phyloP scores from a whole-genome alignment of 2,329 filamentous ascomycete species.

The Chaetomium strumarium region DNA sequence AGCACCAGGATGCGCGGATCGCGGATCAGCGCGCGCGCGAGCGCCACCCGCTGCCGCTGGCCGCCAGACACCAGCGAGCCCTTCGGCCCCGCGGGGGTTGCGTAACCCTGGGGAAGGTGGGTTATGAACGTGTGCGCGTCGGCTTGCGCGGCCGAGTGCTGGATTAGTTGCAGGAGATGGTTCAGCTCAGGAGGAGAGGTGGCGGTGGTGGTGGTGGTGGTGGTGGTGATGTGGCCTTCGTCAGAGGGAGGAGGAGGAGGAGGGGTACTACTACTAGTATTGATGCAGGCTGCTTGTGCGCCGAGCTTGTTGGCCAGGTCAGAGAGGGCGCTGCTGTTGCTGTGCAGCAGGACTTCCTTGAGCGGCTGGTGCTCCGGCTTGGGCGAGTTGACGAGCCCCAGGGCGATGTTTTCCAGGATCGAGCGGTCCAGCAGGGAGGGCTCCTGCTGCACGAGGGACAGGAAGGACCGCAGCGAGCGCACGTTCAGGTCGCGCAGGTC shows the following conservation, averaged over 20 bases:
- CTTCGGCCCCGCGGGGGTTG: constrained; percentile 46
- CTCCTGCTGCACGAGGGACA: constrained; percentile 42
- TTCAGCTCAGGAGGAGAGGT: too few species aligned
- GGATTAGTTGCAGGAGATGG: constrained; percentile 45
- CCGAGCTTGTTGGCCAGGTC: constrained; percentile 46
- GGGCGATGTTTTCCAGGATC: constrained; percentile 46
- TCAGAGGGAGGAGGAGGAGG: constrained; percentile 38
- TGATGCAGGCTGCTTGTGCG: constrained; percentile 37
- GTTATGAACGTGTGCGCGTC: constrained; percentile 53
- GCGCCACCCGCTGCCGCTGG: constrained; percentile 54
- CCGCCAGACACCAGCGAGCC: constrained; percentile 54
- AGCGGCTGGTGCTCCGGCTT: constrained; percentile 36
- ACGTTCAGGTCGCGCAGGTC: constrained; percentile 45
- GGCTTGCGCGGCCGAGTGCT: constrained; percentile 47
- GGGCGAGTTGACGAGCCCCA: constrained; percentile 42
- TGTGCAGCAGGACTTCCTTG: constrained; percentile 39
- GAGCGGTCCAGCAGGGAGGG: constrained; percentile 41
- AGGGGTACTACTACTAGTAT: too few species aligned
- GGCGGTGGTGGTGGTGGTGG: too few species aligned
- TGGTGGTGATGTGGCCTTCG: constrained; percentile 40
- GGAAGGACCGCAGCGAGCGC: constrained; percentile 35
- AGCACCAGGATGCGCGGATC: constrained; percentile 53
- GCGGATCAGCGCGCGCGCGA: constrained; percentile 52
- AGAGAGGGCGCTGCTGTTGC: constrained; percentile 43
- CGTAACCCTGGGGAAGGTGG: constrained; percentile 47